Conservation (phyloP, 2,329 filamentous ascomycete genomes). For the Trichophyton benhamiae region DNA sequence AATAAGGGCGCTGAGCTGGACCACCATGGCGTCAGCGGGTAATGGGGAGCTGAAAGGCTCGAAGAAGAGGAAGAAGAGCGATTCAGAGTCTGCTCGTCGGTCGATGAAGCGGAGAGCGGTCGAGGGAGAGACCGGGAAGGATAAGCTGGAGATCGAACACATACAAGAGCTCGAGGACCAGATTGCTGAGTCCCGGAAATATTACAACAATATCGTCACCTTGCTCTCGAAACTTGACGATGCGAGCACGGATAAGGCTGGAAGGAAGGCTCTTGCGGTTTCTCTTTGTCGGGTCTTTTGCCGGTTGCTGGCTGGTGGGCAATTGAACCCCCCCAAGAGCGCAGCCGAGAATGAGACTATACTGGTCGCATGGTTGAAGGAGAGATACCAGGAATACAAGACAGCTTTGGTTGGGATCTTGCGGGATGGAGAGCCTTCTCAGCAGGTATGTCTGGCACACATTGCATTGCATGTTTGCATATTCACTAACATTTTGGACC, state of each 20-base stretch:
- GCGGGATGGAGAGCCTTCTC: conserved; percentile 46
- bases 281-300: conserved; percentile 79
- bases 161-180: conserved; percentile 67
- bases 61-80: conserved; percentile 30
- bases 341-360: conserved; percentile 61
- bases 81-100: conserved; percentile 21
- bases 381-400: conserved; percentile 60
- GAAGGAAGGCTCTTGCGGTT: conserved; percentile 56
- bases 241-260: conserved; percentile 28
- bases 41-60: conserved; percentile 4
- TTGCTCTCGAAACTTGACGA: conserved; percentile 49
- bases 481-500: conserved; percentile 5
- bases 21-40: background rate
- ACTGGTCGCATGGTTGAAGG: conserved; percentile 66
- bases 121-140: conserved; percentile 20
- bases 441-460: conserved; percentile 23
- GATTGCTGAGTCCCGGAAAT: conserved; percentile 71
- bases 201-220: conserved; percentile 80
- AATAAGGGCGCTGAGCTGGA: background rate
- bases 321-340: conserved; percentile 52
- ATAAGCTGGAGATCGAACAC: conserved; percentile 39
- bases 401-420: conserved; percentile 50
- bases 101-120: conserved; percentile 31
- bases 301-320: conserved; percentile 62
- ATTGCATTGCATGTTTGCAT: background rate